Conservation (phyloP, 192 early-diverging fungal genomes). For the Coemansia reversa region DNA sequence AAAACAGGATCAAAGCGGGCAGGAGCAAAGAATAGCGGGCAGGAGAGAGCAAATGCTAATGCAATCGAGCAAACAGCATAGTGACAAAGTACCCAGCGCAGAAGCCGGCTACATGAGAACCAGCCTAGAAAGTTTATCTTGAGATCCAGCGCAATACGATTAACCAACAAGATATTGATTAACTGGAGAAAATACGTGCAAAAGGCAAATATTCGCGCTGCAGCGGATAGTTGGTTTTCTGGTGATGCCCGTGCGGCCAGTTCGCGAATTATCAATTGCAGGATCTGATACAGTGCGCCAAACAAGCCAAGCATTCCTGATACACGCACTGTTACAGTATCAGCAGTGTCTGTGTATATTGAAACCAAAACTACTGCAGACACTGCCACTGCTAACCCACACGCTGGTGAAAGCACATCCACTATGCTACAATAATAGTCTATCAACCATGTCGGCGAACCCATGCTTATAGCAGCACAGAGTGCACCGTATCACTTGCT, state of each 20-base stretch:
- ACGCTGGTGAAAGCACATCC: slow-evolving; percentile 47
- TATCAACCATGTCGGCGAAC: slow-evolving; percentile 25
- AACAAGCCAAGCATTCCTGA: slow-evolving; percentile 43
- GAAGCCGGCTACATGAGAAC: slow-evolving; percentile 25
- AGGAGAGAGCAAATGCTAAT: slow-evolving; percentile 23
- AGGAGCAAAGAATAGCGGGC: slow-evolving; percentile 37
- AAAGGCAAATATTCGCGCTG: slow-evolving; percentile 43
- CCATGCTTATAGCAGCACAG: neutral
- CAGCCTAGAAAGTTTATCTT: slow-evolving; percentile 44
- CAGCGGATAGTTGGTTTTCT: slow-evolving; percentile 10
- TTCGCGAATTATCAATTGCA: slow-evolving; percentile 38
- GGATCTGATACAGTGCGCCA: slow-evolving; percentile 40
- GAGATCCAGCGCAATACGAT: slow-evolving; percentile 48
- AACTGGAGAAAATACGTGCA: slow-evolving; percentile 38
- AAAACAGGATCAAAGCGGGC: slow-evolving; percentile 31
- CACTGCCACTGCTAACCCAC: slow-evolving; percentile 42
- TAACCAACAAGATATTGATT: slow-evolving; percentile 35
- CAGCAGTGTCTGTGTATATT: slow-evolving; percentile 41
- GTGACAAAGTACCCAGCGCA: slow-evolving; percentile 40
- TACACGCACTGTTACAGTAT: slow-evolving; percentile 43
- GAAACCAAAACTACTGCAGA: slow-evolving; percentile 33
- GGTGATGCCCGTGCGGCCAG: slow-evolving; percentile 19
- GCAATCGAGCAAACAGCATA: slow-evolving; percentile 21
- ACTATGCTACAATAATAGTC: slow-evolving; percentile 43
- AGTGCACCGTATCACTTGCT: too few species aligned